phyloP scores from a whole-genome alignment of 352 stramenopile genomes.

The Pythium guiyangense region DNA sequence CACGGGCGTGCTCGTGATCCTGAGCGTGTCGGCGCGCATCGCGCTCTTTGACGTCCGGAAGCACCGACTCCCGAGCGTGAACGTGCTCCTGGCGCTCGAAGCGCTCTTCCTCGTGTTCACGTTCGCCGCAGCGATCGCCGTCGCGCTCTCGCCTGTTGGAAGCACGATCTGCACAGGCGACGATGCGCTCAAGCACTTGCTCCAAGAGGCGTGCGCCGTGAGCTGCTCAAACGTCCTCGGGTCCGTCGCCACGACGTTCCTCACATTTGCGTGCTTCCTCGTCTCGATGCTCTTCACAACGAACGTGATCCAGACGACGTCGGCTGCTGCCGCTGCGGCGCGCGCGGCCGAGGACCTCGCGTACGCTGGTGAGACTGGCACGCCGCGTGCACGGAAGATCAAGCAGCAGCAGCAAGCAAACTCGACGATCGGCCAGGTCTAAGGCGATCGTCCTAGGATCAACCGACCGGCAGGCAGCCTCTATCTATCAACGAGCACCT shows the following conservation, averaged over 20 bases:
- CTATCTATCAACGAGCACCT: background rate
- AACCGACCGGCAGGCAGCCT: no score
- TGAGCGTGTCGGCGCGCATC: constrained; percentile 32
- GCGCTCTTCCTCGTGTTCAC: constrained; percentile 49
- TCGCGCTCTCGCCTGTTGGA: constrained; percentile 44
- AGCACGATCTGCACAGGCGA: constrained; percentile 50
- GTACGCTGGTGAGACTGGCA: constrained; percentile 32
- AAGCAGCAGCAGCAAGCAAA: constrained; percentile 18
- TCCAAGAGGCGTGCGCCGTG: constrained; percentile 66
- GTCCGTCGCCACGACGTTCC: constrained; percentile 46
- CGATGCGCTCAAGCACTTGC: constrained; percentile 35
- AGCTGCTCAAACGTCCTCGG: constrained; percentile 54
- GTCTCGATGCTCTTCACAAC: constrained; percentile 50
- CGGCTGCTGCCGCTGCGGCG: constrained; percentile 7
- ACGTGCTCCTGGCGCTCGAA: constrained; percentile 40
- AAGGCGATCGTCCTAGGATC: constrained; percentile 3
- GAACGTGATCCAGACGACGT: constrained; percentile 21
- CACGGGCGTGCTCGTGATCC: constrained; percentile 29
- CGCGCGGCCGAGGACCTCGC: constrained; percentile 37
- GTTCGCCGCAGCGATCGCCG: constrained; percentile 47
- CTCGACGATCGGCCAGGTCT: constrained; percentile 23
- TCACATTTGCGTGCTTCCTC: constrained; percentile 47
- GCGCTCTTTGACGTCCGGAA: constrained; percentile 56
- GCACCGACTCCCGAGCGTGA: constrained; percentile 32
- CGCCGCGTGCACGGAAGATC: constrained; percentile 36